These are phyloP conservation scores for Vanrija sp. DNA, from an alignment of 1,284 basidiomycete genomes.

Conservation along the genomic window DNA sequence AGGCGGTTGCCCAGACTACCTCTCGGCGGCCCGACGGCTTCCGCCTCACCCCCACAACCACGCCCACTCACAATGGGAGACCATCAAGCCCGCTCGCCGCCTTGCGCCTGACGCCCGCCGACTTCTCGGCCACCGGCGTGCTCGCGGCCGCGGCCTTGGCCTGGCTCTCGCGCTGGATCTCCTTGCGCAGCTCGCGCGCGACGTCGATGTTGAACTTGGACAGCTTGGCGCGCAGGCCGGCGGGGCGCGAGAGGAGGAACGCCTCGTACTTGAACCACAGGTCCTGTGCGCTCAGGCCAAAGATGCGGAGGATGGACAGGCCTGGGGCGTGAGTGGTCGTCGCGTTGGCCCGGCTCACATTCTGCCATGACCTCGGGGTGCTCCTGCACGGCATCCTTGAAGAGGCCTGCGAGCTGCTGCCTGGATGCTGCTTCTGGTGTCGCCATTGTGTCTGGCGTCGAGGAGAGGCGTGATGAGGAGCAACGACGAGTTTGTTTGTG, in stretches of 20 bases:
- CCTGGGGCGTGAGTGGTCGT: conserved; percentile 22
- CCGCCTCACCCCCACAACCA: too few species aligned
- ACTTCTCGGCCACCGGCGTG: conserved; percentile 14
- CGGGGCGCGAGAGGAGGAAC: conserved; percentile 46
- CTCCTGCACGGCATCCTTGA: conserved; percentile 30
- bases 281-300: conserved; percentile 42
- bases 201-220: conserved; percentile 41
- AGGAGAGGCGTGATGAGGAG: background rate
- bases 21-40: too few species aligned
- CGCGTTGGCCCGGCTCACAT: conserved; percentile 22
- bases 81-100: conserved; percentile 39
- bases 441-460: background rate
- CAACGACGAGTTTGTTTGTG: background rate
- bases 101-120: conserved; percentile 27
- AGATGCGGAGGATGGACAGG: conserved; percentile 44
- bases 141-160: conserved; percentile 24
- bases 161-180: conserved; percentile 46
- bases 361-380: conserved; percentile 45
- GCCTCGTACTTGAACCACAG: conserved; percentile 53
- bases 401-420: conserved; percentile 30
- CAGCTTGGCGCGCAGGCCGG: conserved; percentile 41
- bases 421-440: too few species aligned
- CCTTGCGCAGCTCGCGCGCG: conserved; percentile 44
- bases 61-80: background rate
- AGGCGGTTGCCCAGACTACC: too few species aligned